Conservation (phyloP, 768 basidiomycete species). For the Coprinopsis strossmayeri region DNA sequence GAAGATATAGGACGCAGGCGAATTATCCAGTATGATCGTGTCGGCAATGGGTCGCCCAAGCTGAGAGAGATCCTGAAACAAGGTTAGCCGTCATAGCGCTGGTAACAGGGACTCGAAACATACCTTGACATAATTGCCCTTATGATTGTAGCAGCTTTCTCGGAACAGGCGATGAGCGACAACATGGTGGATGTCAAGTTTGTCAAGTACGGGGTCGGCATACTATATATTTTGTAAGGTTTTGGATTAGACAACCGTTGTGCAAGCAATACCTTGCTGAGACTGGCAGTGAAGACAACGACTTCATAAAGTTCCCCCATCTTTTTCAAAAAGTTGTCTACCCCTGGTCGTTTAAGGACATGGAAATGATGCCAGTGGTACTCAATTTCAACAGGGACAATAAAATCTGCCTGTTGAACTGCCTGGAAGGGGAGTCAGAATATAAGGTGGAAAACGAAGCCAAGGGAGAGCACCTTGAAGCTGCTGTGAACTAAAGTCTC, state of each 20-base stretch:
- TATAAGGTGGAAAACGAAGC: not conserved
- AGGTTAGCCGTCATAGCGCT: constrained; percentile 1
- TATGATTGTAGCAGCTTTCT: constrained; percentile 98
- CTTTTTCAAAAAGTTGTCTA: constrained; percentile 90
- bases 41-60: constrained; percentile 90
- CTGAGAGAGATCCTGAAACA: constrained; percentile 85
- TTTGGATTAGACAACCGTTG: constrained; percentile 5
- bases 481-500: constrained; percentile 96
- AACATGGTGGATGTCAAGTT: constrained; percentile 86
- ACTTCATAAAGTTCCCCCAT: constrained; percentile 99
- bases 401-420: constrained; percentile 90
- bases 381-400: constrained; percentile 98
- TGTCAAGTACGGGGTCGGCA: constrained; percentile 97
- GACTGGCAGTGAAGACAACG: constrained; percentile 96
- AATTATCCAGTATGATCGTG: constrained; percentile 98
- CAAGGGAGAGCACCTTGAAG: constrained; percentile 68
- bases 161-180: constrained; percentile 93
- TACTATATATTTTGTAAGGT: constrained; percentile 49
- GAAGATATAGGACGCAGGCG: constrained; percentile 98
- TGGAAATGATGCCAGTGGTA: constrained; percentile 98
- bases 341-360: constrained; percentile 96
- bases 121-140: constrained; percentile 99
- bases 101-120: not conserved
- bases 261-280: constrained; percentile 78
- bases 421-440: constrained; percentile 42